Evolutionary conservation across 2,329 filamentous ascomycete genomes (phyloP).

Genomic region (Metarhizium brunneum): DNA sequence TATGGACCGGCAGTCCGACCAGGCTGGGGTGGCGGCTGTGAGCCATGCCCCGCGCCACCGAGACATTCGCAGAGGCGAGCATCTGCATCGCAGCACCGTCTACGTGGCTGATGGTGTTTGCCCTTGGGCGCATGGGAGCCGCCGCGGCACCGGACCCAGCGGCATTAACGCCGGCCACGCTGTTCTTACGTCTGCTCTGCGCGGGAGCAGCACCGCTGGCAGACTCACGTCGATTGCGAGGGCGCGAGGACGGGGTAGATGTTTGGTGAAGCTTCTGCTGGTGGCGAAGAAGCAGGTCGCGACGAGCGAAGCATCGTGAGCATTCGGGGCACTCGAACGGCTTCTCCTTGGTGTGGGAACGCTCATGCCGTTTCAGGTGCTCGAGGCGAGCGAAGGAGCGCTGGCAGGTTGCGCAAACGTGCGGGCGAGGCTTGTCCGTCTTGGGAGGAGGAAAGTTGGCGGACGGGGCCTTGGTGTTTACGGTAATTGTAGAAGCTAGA

Average conservation of each 20-base stretch:
- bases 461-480: conserved; percentile 34
- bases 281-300: conserved; percentile 84
- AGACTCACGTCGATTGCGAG: conserved; percentile 84
- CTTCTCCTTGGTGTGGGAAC: conserved; percentile 98
- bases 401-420: conserved; percentile 84
- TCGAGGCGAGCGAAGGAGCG: conserved; percentile 91
- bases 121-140: conserved; percentile 69
- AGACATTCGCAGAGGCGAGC: conserved; percentile 46
- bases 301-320: conserved; percentile 84
- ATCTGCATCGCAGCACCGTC: conserved; percentile 69
- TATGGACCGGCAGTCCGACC: conserved; percentile 52
- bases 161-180: conserved; percentile 54
- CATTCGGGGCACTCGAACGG: conserved; percentile 97
- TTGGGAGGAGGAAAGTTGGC: conserved; percentile 69
- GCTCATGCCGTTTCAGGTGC: conserved; percentile 93
- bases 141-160: conserved; percentile 34
- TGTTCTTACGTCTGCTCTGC: conserved; percentile 79
- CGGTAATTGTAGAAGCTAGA: conserved; percentile 40
- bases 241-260: conserved; percentile 76
- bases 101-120: conserved; percentile 94
- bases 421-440: conserved; percentile 93
- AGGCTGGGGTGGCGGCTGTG: conserved; percentile 71
- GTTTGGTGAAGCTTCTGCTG: conserved; percentile 98
- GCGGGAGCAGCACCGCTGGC: conserved; percentile 60
- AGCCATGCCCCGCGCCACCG: conserved; percentile 38